These are phyloP conservation scores for Deuterostichococcus epilithicus DNA, from an alignment of 139 green algal species.

Conservation along the genomic window DNA sequence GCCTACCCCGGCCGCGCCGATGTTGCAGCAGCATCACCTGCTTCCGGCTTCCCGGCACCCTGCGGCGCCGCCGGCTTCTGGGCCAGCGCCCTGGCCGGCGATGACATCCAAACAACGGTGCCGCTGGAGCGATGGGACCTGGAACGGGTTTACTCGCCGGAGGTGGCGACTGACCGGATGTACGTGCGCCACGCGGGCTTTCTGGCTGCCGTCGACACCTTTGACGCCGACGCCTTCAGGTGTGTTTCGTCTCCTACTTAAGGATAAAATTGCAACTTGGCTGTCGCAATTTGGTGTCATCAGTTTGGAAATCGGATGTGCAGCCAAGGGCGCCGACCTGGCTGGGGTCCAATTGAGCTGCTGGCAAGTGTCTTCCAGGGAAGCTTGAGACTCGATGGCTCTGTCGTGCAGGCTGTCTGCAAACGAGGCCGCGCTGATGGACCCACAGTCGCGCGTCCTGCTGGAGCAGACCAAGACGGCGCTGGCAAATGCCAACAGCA, in stretches of 20 bases:
- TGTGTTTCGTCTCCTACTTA: constrained; percentile 1
- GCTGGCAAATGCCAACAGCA: not conserved
- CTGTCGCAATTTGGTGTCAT: no score
- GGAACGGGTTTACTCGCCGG: constrained; percentile 27
- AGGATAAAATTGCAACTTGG: no score
- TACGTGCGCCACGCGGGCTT: constrained; percentile 57
- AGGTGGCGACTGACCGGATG: constrained; percentile 8
- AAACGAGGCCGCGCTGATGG: constrained; percentile 27
- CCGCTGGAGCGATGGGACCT: constrained; percentile 52
- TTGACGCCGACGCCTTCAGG: constrained; percentile 49
- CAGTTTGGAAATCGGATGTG: no score
- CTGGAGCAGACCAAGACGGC: constrained; percentile 24
- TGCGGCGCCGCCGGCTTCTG: not conserved
- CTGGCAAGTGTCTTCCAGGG: no score
- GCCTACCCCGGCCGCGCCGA: constrained; percentile 5
- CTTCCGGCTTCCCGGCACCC: not conserved
- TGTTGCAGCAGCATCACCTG: not conserved
- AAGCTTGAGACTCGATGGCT: not conserved
- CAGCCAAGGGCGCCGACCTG: no score
- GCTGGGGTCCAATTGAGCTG: no score
- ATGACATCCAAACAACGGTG: constrained; percentile 3
- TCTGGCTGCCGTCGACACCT: constrained; percentile 41
- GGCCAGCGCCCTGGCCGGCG: not conserved
- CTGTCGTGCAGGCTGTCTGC: constrained; percentile 4
- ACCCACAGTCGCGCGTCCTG: constrained; percentile 34